Evolutionary conservation across 441 rosid genomes (phyloP).

Genomic region (Arabidopsis lyrata): DNA sequence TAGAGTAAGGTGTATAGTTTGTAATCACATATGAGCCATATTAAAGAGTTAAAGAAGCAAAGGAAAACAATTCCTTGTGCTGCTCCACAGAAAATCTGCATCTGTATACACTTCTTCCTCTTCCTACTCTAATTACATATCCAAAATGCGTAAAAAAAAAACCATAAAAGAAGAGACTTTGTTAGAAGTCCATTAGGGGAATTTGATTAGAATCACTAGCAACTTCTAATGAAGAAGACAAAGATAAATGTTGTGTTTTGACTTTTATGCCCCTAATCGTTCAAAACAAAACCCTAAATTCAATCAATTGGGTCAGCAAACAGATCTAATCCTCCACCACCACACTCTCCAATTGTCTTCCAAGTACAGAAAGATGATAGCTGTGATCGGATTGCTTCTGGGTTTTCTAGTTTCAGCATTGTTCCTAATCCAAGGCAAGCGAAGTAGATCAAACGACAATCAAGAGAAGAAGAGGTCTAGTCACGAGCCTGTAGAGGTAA

Average conservation of each 20-base stretch:
- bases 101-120: neutral
- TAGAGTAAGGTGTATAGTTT: neutral
- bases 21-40: no score
- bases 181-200: neutral
- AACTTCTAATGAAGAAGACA: slow-evolving; percentile 8
- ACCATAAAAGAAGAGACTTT: neutral
- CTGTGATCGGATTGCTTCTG: slow-evolving; percentile 44
- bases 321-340: slow-evolving; percentile 23
- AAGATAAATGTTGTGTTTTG: neutral
- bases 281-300: neutral
- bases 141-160: neutral
- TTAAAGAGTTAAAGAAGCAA: neutral
- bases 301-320: slow-evolving; percentile 1
- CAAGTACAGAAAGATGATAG: slow-evolving; percentile 37
- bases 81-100: neutral
- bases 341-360: slow-evolving; percentile 24
- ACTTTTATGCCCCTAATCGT: slow-evolving; percentile 23
- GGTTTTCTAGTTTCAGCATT: slow-evolving; percentile 47
- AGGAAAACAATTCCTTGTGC: neutral
- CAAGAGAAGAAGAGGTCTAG: slow-evolving; percentile 30
- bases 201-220: neutral
- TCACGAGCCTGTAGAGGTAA: slow-evolving; percentile 11
- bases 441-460: slow-evolving; percentile 23
- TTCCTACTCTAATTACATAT: neutral
- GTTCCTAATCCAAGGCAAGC: slow-evolving; percentile 45